Evolutionary conservation across 2,329 filamentous ascomycete genomes (phyloP).

Genomic region (Stylonectria norvegica): DNA sequence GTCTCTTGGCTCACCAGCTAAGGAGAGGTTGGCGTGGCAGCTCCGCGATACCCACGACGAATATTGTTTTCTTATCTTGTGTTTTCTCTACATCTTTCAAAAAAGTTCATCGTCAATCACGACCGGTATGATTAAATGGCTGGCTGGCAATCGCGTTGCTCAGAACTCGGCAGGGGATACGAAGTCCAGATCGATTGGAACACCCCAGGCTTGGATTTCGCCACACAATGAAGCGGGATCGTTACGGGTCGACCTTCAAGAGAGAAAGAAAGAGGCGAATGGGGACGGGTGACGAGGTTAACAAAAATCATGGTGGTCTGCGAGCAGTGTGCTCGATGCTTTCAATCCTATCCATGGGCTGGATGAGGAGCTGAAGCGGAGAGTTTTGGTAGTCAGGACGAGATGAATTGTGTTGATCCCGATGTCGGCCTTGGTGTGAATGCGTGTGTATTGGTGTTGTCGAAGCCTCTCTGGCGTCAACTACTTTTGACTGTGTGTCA

Average conservation of each 20-base stretch:
- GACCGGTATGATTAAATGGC: conserved; percentile 31
- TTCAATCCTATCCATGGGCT: conserved; percentile 7
- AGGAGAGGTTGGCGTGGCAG: conserved; percentile 39
- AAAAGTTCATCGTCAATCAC: conserved; percentile 31
- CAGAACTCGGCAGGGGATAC: conserved; percentile 23
- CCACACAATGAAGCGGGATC: conserved; percentile 25
- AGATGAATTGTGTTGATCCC: conserved; percentile 37
- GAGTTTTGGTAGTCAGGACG: conserved; percentile 37
- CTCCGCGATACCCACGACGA: conserved; percentile 43
- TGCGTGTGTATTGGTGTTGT: conserved; percentile 24
- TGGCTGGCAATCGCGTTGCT: conserved; percentile 29
- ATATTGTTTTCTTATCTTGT: conserved; percentile 27
- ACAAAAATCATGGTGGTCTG: conserved; percentile 23
- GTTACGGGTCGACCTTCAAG: conserved; percentile 23
- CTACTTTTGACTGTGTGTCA: no score
- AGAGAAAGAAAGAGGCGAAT: conserved; percentile 28
- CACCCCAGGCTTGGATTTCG: conserved; percentile 31
- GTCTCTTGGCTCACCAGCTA: conserved; percentile 20
- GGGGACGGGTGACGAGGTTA: conserved; percentile 28
- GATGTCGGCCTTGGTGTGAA: conserved; percentile 28
- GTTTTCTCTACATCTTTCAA: conserved; percentile 27
- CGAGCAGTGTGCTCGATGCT: conserved; percentile 16
- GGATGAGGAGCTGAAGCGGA: conserved; percentile 21
- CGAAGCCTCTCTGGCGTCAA: no score
- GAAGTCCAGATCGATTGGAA: conserved; percentile 23